Evolutionary conservation across 169 alveolate species (phyloP), one percentile per base, ranked within the genome.

Genomic region (Cryptosporidium bovis): DNA sequence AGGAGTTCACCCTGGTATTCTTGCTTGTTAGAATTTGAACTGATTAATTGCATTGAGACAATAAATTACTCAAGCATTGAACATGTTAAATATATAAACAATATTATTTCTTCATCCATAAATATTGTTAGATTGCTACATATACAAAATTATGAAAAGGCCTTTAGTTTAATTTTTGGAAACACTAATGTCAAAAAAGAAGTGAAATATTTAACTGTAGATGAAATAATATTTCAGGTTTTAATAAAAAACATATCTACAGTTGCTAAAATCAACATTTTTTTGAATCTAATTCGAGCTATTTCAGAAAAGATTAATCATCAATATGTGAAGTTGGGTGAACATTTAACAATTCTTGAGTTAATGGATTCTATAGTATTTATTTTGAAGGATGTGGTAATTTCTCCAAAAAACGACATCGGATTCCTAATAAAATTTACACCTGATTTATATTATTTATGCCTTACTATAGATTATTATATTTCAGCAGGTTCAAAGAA

Each of bases 1-100:
- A 40, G 36, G 18, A 77, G 40, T 44, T 20, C 53, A 10, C 87
- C 87, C 36, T 77, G 87, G 87, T 60, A 40, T 48, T 77, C 65
- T 6, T n/a, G 31, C 46, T 24, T n/a, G 34, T 18, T 77, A 36
- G 40, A 66, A 27, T 77, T 60, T 20, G 87, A 77, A 46, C 13
- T 29, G 10, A n/a, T n/a, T n/a, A 20, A n/a, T 13, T 53, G 64
- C 64, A 16, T 53, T 53, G 64, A 53, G 1, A 24, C 16, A 34
- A 16, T 29, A 51, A 53, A 56, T 69, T 18, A 10, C n/a, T 33
- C 46, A 27, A 56, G 83, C 2, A 16, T 31, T 13, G 53, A 48
- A 27, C 53, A 48, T 48, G 33, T 40, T 31, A 5, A 3, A 53
- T 5, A 53, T n/a, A 4, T 53, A 20, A 53, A 53, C 29, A 53